These are phyloP conservation scores for Musa schizocarpa DNA, from an alignment of 176 grass and related monocot species.

Conservation along the genomic window DNA sequence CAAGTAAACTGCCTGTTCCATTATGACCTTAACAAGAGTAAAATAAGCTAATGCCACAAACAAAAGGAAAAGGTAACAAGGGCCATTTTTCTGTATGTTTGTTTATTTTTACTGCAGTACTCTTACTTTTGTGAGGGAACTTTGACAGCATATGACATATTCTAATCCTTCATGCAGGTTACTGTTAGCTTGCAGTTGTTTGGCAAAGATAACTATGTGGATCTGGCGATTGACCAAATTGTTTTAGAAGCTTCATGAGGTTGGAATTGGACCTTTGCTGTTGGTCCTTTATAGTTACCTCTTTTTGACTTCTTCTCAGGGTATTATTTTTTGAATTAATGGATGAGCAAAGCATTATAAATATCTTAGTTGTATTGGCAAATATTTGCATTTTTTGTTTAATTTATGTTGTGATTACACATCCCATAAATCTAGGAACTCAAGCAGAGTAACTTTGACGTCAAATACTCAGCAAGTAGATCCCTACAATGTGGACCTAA, in stretches of 20 bases:
- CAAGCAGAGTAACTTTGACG: too few species aligned
- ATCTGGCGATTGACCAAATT: constrained; percentile 84
- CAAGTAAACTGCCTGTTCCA: constrained; percentile 3
- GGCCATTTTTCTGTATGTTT: too few species aligned
- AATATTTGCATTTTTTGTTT: too few species aligned
- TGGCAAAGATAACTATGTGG: constrained; percentile 78
- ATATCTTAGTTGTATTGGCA: too few species aligned
- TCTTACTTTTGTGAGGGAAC: not conserved
- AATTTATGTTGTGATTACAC: too few species aligned
- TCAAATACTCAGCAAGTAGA: too few species aligned
- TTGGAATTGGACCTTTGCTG: not conserved
- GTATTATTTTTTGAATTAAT: too few species aligned
- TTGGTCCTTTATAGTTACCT: not conserved
- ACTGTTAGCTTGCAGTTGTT: constrained; percentile 56
- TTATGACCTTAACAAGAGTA: constrained; percentile 10
- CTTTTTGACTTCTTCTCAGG: too few species aligned
- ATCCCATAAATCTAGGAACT: too few species aligned
- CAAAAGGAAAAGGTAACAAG: too few species aligned
- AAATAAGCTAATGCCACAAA: not conserved
- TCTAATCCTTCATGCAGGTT: constrained; percentile 35
- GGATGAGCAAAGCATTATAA: too few species aligned
- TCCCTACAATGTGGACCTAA: too few species aligned
- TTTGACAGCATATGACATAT: not conserved
- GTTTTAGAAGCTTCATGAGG: constrained; percentile 29
- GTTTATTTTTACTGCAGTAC: not conserved